phyloP scores from a whole-genome alignment of 2,329 filamentous ascomycete genomes.

The Coccinonectria pachysandricola region DNA sequence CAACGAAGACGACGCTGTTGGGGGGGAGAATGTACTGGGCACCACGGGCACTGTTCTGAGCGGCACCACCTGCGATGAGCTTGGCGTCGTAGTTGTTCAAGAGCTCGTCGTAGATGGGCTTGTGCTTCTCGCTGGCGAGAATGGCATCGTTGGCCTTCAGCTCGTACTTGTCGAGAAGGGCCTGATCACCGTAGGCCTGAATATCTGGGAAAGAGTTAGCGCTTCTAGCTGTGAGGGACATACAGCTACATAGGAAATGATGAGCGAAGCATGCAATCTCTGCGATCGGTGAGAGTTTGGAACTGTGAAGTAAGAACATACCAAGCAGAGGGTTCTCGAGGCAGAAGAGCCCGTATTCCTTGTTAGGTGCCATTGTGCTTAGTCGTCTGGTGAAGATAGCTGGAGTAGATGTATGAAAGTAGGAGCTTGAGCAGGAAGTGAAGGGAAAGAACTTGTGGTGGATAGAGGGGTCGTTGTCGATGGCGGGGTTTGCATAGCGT shows the following conservation, averaged over 20 bases:
- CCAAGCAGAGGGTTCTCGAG: slow-evolving; percentile 96
- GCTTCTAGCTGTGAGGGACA: too few relatives aligned
- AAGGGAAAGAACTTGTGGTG: slow-evolving; percentile 19
- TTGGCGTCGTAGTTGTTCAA: slow-evolving; percentile 87
- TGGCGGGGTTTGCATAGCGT: slow-evolving; percentile 11
- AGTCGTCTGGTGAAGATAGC: slow-evolving; percentile 10
- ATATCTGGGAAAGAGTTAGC: slow-evolving; percentile 61
- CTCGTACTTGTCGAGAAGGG: slow-evolving; percentile 81
- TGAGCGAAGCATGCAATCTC: slow-evolving; percentile 5
- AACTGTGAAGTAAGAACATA: slow-evolving; percentile 33
- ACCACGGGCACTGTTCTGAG: slow-evolving; percentile 93
- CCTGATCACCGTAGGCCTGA: slow-evolving; percentile 73
- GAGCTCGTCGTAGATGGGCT: slow-evolving; percentile 84
- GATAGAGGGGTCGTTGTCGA: slow-evolving; percentile 17
- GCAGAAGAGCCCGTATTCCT: slow-evolving; percentile 82
- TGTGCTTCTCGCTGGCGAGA: slow-evolving; percentile 86
- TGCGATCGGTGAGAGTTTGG: not conserved
- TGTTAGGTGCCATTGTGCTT: slow-evolving; percentile 56
- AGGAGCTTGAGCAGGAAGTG: slow-evolving; percentile 6
- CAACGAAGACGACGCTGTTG: slow-evolving; percentile 86
- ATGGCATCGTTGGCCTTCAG: slow-evolving; percentile 97
- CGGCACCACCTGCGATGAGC: slow-evolving; percentile 89
- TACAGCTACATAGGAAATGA: too few relatives aligned
- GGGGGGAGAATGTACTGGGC: slow-evolving; percentile 90
- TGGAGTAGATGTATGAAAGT: slow-evolving; percentile 6